phyloP scores from a whole-genome alignment of 1,284 basidiomycete genomes.

The Cystobasidiaceae sp. region DNA sequence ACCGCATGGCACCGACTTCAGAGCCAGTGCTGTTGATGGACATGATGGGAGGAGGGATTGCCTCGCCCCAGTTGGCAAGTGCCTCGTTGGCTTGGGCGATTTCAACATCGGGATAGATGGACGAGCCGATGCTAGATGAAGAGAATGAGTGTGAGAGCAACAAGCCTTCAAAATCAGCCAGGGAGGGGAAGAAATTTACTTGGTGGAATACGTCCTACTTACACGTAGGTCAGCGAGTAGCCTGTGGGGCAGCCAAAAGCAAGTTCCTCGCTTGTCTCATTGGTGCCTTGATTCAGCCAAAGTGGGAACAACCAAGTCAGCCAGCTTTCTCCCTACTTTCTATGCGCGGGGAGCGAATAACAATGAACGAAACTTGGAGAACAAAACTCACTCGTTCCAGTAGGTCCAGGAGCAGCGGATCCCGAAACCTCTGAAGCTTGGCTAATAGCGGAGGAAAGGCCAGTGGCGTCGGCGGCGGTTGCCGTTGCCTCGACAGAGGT shows the following conservation, averaged over 20 bases:
- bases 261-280: conserved; percentile 2
- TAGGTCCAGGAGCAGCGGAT: background rate
- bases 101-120: conserved; percentile 15
- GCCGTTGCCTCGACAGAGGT: conserved; percentile 15
- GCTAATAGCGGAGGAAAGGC: conserved; percentile 17
- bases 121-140: conserved; percentile 6
- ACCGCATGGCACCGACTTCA: conserved; percentile 22
- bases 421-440: background rate
- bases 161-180: too few relatives aligned
- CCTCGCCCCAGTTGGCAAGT: conserved; percentile 17
- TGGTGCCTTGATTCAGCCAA: background rate
- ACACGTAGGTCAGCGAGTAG: conserved; percentile 25
- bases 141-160: too few relatives aligned
- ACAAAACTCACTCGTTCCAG: conserved; percentile 7
- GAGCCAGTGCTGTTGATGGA: conserved; percentile 3
- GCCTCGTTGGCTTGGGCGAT: conserved; percentile 2
- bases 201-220: too few relatives aligned
- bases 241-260: conserved; percentile 26
- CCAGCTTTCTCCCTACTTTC: too few relatives aligned
- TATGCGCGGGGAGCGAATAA: too few relatives aligned
- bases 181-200: too few relatives aligned
- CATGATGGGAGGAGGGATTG: conserved; percentile 26
- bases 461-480: conserved; percentile 26
- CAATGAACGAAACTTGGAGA: too few relatives aligned
- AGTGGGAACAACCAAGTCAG: background rate